Evolutionary conservation across 768 basidiomycete species (phyloP).

Genomic region (Panus rudis): DNA sequence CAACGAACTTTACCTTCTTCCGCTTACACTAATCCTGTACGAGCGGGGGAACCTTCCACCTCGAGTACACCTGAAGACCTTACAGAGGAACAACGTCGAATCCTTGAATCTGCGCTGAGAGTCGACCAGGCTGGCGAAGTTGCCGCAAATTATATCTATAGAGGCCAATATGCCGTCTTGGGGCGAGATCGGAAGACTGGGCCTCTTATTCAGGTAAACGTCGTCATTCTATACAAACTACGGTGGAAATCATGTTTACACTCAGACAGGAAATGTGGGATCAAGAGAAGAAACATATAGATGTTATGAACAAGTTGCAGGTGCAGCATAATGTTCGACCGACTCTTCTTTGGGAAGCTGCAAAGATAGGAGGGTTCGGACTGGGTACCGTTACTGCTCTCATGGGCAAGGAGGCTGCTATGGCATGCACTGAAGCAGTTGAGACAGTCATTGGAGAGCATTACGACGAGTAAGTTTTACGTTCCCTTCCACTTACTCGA

Average conservation of each 20-base stretch:
- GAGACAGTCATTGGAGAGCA: conserved; percentile 98
- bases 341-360: conserved; percentile 75
- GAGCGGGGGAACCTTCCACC: conserved; percentile 32
- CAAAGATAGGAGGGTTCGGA: conserved; percentile 82
- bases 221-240: neutral
- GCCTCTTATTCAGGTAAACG: conserved; percentile 69
- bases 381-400: conserved; percentile 81
- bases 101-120: conserved; percentile 63
- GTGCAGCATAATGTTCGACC: conserved; percentile 80
- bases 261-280: conserved; percentile 89
- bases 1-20: conserved; percentile 31
- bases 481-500: neutral
- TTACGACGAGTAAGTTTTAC: conserved; percentile 81
- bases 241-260: neutral
- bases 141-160: conserved; percentile 94
- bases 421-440: conserved; percentile 98
- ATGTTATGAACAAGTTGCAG: conserved; percentile 80
- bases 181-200: conserved; percentile 48
- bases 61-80: conserved; percentile 52
- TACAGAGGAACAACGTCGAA: conserved; percentile 38
- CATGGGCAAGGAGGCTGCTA: conserved; percentile 88
- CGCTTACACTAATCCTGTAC: conserved; percentile 38
- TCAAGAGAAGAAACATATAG: conserved; percentile 87
- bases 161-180: conserved; percentile 75
- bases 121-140: conserved; percentile 96